Evolutionary conservation across 257 asterid species (phyloP), one percentile per base, ranked within the genome.

Genomic region (Jasminum sambac): DNA sequence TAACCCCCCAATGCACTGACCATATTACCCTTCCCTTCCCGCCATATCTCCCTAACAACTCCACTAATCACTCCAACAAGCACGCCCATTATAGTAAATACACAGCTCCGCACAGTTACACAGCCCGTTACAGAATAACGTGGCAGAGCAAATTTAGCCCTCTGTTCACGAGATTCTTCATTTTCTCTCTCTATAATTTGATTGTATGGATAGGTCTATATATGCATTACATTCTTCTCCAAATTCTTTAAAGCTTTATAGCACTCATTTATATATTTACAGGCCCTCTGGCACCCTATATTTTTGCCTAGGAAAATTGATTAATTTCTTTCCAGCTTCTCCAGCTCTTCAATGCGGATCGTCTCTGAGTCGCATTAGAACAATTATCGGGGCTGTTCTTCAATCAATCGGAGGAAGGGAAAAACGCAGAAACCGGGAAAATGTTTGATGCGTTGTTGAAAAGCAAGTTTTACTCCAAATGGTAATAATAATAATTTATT

Each of bases 381-480:
- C 64, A 63, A 69, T 80, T 72, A 38, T 75, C 50, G 67, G 64
- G 62, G 25, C 55, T 61, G 66, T 41, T 76, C 11, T 24, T 62
- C 55, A 43, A 57, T 14, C 62, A 13, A 38, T 70, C 57, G 63
- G 0, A 55, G 24, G 30, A 43, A 17, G 14, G 38, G 48, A 17
- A 41, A 17, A 25, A 3, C 9, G 4, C 34, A 43, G 64, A 23
- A 69, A 12, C 4, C 24, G 26, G 14, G 42, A 84, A 84, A 55
- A 89, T 90, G 97, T 83, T 90, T 50, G 89, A 86, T 57, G 78
- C 79, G 58, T 71, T 86, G 64, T 62, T 83, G 78, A 89, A 89
- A 72, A 88, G 92, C 89, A 89, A 85, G 76, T 90, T 93, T 72
- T 81, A 58, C 42, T 16, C 82, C 58, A 93, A 85, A 89, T 78